Conservation (phyloP, 2,329 filamentous ascomycete genomes). For the Fusarium falciforme region DNA sequence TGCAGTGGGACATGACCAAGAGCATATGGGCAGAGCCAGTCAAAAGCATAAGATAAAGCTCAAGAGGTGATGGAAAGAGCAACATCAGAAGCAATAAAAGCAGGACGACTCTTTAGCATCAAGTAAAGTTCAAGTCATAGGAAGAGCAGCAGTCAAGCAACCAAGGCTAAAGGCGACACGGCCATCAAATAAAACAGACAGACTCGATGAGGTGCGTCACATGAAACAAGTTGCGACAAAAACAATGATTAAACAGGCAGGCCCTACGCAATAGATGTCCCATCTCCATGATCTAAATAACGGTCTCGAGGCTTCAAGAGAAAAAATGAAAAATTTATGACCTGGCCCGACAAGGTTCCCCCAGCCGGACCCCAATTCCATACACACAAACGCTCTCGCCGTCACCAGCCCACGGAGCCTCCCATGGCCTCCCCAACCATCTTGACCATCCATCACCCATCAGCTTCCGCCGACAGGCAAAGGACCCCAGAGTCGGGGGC, state of each 20-base stretch:
- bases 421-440: constrained; percentile 34
- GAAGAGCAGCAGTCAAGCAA: not conserved
- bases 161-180: too few species aligned
- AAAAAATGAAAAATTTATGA: constrained; percentile 63
- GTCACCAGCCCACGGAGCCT: constrained; percentile 35
- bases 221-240: constrained; percentile 32
- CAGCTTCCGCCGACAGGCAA: constrained; percentile 43
- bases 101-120: not conserved
- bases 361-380: constrained; percentile 40
- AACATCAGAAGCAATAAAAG: not conserved
- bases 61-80: too few species aligned
- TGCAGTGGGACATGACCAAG: not conserved
- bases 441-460: constrained; percentile 45
- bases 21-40: not conserved
- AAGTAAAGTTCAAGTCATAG: not conserved
- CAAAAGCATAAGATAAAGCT: not conserved
- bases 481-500: constrained; percentile 35
- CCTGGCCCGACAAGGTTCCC: constrained; percentile 50
- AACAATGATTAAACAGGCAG: constrained; percentile 48
- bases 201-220: not conserved
- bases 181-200: too few species aligned
- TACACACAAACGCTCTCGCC: constrained; percentile 41
- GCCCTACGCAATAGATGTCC: constrained; percentile 48
- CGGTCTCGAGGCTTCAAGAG: constrained; percentile 50
- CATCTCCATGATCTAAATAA: constrained; percentile 54